Conservation (phyloP, 345 rosid species). For the Crucihimalaya himalaica region DNA sequence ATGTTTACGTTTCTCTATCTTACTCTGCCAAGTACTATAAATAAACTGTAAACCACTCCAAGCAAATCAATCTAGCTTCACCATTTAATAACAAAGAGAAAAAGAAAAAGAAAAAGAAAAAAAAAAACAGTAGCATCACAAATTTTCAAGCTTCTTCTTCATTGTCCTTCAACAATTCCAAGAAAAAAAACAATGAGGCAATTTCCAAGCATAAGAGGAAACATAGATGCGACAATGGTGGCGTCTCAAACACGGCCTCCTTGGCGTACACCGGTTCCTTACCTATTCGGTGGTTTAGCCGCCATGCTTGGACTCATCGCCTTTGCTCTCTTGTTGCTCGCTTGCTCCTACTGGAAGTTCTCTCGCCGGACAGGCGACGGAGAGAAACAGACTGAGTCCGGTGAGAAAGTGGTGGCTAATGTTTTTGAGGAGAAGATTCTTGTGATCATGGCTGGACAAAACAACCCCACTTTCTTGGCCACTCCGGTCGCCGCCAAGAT, state of each 20-base stretch:
- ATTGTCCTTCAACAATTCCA: not conserved
- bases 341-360: constrained; percentile 71
- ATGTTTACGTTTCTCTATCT: constrained; percentile 6
- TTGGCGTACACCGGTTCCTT: constrained; percentile 82
- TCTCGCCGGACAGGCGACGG: constrained; percentile 47
- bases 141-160: not conserved
- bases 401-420: constrained; percentile 32
- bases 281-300: constrained; percentile 74
- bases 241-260: constrained; percentile 46
- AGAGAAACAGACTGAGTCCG: constrained; percentile 39
- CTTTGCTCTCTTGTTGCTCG: constrained; percentile 70
- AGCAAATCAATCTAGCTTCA: constrained; percentile 19
- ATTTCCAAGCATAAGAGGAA: constrained; percentile 18
- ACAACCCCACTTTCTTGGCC: constrained; percentile 67
- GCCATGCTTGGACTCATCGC: constrained; percentile 81
- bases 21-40: constrained; percentile 26
- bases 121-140: not conserved
- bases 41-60: constrained; percentile 28
- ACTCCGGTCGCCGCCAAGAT: constrained; percentile 52
- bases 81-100: not conserved
- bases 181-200: constrained; percentile 29
- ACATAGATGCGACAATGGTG: constrained; percentile 6
- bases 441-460: constrained; percentile 79
- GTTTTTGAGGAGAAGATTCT: constrained; percentile 61
- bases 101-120: too few species aligned